Evolutionary conservation across 2,329 filamentous ascomycete genomes (phyloP), one percentile per base, ranked within the genome.

Genomic region (Thielaviopsis cerberus): DNA sequence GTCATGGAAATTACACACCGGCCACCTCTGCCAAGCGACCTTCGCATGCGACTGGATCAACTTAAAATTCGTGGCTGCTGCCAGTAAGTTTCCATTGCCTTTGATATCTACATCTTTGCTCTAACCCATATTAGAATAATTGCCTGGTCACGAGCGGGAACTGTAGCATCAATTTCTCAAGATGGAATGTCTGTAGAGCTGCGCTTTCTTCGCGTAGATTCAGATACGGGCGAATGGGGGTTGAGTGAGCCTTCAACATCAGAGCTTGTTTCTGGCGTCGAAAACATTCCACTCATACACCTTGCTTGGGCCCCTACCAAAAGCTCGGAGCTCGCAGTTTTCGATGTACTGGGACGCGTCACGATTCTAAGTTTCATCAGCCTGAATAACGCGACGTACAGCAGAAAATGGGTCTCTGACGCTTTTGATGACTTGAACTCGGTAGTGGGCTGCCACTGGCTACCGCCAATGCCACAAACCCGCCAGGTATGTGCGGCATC

Each of bases 131-230:
- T 45, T 52, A 94, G 89, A 67, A 81, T 81, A 63, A 78, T 96
- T 57, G 82, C 86, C 27, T 97, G 91, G 90, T 95, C 91, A 11
- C 89, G 83, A 65, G 79, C 82, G 61, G 91, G 91, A 51, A 88
- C 84, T 61, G 87, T 97, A 63, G 90, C 90, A 26, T 85, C 83
- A 57, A 85, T 97, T 63, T 79, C 83, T 22, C 72, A 79, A 17
- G 85, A 90, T 69, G 85, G 86, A 26, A 77, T 77, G 53, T 76
- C 75, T 15, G 73, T 96, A 56, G 81, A 86, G 66, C 75, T 94
- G 52, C 81, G 83, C 60, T 83, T 87, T 66, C 75, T 95, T 55
- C 77, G 80, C 34, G 83, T 85, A 65, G 76, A 82, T 63, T 77
- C 82, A 0, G 76, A 81, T 13, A 78, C 85, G 69, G 87, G 84